Evolutionary conservation across 2,329 filamentous ascomycete genomes (phyloP).

Genomic region (Corniculantispora saksenae): DNA sequence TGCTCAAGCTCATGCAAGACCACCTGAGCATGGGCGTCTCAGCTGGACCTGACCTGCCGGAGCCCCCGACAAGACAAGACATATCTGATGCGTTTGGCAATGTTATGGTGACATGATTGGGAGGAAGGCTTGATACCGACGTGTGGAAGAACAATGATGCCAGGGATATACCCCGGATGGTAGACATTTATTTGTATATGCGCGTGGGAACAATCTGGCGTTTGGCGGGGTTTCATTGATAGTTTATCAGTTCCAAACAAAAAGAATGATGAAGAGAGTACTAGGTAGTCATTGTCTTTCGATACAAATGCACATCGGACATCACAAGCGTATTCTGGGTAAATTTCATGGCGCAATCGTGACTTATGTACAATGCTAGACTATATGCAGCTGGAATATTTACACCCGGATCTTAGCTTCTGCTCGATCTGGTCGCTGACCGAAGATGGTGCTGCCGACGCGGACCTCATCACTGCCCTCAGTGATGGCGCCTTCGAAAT

Average conservation of each 20-base stretch:
- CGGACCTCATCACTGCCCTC: slow-evolving; percentile 88
- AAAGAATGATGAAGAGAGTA: neutral
- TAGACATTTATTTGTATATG: slow-evolving; percentile 11
- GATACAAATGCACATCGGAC: neutral
- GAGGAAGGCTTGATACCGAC: neutral
- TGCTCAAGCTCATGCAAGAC: slow-evolving; percentile 87
- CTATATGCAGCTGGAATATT: neutral
- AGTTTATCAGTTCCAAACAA: neutral
- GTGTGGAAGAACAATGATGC: neutral
- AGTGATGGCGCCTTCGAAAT: slow-evolving; percentile 85
- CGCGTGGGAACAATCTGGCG: slow-evolving; percentile 6
- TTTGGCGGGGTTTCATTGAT: slow-evolving; percentile 8
- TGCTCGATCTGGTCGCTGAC: slow-evolving; percentile 73
- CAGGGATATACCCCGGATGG: slow-evolving; percentile 2
- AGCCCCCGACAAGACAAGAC: slow-evolving; percentile 47
- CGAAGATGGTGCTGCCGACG: slow-evolving; percentile 93
- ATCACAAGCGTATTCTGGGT: neutral
- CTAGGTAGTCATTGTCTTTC: neutral
- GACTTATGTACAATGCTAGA: slow-evolving; percentile 1
- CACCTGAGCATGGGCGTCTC: slow-evolving; percentile 62
- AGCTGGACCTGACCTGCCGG: slow-evolving; percentile 40
- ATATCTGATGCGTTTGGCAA: slow-evolving; percentile 59
- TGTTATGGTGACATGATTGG: slow-evolving; percentile 48
- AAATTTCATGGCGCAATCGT: neutral
- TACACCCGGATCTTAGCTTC: slow-evolving; percentile 69